phyloP scores from a whole-genome alignment of 371 early-diverging fungal genomes.

The Rhizopus stolonifer region DNA sequence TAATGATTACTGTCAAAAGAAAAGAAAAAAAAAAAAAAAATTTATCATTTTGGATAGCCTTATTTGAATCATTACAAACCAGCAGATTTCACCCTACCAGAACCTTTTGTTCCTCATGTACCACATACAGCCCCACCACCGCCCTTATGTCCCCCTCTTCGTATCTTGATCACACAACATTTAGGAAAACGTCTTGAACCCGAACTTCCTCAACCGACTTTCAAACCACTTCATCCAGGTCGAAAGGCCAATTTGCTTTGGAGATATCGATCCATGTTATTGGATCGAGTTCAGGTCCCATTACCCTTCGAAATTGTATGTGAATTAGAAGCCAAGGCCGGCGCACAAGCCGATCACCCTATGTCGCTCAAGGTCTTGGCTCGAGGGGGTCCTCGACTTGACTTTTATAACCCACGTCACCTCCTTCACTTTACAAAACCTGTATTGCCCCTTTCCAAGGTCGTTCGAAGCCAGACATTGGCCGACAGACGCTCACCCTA shows the following conservation, averaged over 20 bases:
- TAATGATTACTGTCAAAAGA: slow-evolving; percentile 6
- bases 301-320: slow-evolving; percentile 40
- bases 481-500: slow-evolving; percentile 16
- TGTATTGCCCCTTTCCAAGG: neutral
- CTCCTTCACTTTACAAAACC: slow-evolving; percentile 13
- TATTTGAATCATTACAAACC: slow-evolving; percentile 27
- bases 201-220: slow-evolving; percentile 30
- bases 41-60: slow-evolving; percentile 25
- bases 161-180: slow-evolving; percentile 16
- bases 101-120: slow-evolving; percentile 37
- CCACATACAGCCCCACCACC: slow-evolving; percentile 50
- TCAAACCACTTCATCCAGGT: slow-evolving; percentile 46
- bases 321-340: slow-evolving; percentile 42
- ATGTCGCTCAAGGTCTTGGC: neutral
- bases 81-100: slow-evolving; percentile 15
- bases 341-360: slow-evolving; percentile 16
- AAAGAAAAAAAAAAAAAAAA: neutral
- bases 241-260: slow-evolving; percentile 47
- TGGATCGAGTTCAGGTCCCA: slow-evolving; percentile 25
- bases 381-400: slow-evolving; percentile 33
- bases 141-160: slow-evolving; percentile 30
- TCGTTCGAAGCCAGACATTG: slow-evolving; percentile 14
- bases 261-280: slow-evolving; percentile 35
- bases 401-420: slow-evolving; percentile 21
- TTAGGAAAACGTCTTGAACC: slow-evolving; percentile 32